Percentiles rank a stretch among this genome's conserved stretches.
phyloP scores from a whole-genome alignment of 805 yeast genomes.

The Candida multigemmis region DNA sequence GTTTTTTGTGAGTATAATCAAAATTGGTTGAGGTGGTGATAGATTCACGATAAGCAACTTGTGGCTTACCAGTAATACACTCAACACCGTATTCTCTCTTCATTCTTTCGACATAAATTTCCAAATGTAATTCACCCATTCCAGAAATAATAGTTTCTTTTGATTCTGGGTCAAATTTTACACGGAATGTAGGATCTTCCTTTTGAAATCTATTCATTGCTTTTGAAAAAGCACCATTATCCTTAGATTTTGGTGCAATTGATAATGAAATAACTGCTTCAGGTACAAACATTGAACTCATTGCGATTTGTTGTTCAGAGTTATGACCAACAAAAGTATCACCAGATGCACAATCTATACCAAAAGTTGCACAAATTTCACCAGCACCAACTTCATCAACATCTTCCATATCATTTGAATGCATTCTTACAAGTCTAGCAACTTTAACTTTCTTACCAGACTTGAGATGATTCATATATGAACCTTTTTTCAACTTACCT shows the following conservation, averaged over 20 bases:
- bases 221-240: conserved; percentile 81
- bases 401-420: conserved; percentile 98
- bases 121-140: conserved; percentile 97
- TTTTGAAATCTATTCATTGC: conserved; percentile 97
- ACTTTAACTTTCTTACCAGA: conserved; percentile 91
- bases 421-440: conserved; percentile 94
- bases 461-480: conserved; percentile 79
- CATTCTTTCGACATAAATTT: conserved; percentile 97
- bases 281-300: conserved; percentile 98
- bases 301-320: conserved; percentile 57
- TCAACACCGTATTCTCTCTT: conserved; percentile 94
- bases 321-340: conserved; percentile 89
- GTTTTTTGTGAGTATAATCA: conserved; percentile 95
- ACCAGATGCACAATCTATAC: conserved; percentile 98
- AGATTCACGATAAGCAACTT: conserved; percentile 96
- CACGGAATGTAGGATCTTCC: conserved; percentile 98
- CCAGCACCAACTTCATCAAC: conserved; percentile 94
- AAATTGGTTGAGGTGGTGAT: conserved; percentile 64
- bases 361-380: conserved; percentile 98
- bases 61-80: conserved; percentile 94
- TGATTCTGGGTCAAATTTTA: conserved; percentile 79
- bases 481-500: conserved; percentile 88
- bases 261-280: conserved; percentile 96
- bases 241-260: conserved; percentile 80
- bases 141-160: conserved; percentile 95